Evolutionary conservation across 2,329 filamentous ascomycete species (phyloP), one percentile per base, ranked within the genome.

Genomic region (Xylariaceae sp.): DNA sequence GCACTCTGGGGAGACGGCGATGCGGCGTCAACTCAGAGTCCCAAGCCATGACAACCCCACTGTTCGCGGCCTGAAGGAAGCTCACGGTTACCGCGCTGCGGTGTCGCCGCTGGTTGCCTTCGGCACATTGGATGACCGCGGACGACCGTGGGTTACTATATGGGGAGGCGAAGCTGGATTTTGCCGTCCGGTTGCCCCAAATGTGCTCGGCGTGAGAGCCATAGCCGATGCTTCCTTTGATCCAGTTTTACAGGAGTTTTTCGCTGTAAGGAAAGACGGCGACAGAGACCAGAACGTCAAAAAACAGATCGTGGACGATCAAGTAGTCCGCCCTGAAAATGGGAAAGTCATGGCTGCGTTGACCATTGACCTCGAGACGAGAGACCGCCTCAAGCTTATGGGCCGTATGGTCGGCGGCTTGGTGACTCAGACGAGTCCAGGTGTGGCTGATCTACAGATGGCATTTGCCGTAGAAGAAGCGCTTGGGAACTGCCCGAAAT

Each of bases 401-500:
- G 88, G 88, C 0, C 73, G 72, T 27, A 81, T 90, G 74, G 63
- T 86, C 16, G 83, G 81, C 3, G 86, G 83, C 0, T 74, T 77
- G 3, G 62, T 84, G 44, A 52, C 39, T 3, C 54, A 50, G 5
- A 58, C 49, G 11, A 61, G 58, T 3, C 59, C 59, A 5, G 62
- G 55, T 7, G 44, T 48, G 17, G 48, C 23, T 6, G 63, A 67
- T 5, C 67, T 74, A 35, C 73, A 77, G 63, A 67, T 92, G 27
- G 81, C 85, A 12, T 71, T 89, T 36, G 76, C 77, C 33, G 80
- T 94, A 45, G 76, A 85, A 23, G 83, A 87, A 64, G 86, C 81
- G 53, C 59, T 94, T 68, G 83, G 87, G 0, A 94, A 93, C 56
- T 94, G 88, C 57, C 88, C 89, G 2, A 95, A 95, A 65, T 95